Conservation (phyloP, 2,329 filamentous ascomycete species). For the Botrytis porri region DNA sequence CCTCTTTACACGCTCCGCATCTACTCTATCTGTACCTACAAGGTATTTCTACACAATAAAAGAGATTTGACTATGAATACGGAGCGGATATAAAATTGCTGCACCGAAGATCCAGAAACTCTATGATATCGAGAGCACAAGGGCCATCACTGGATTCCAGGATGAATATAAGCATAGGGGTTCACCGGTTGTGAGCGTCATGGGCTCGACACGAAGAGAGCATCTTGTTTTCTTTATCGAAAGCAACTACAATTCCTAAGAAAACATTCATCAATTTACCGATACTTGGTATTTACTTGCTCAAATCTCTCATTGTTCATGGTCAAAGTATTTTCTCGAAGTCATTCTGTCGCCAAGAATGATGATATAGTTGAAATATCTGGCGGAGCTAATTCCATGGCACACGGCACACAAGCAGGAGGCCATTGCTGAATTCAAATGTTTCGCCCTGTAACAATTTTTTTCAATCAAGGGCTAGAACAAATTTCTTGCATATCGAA, state of each 20-base stretch:
- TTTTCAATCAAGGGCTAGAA: background rate
- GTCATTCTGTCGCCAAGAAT: background rate
- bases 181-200: background rate
- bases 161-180: background rate
- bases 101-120: no score
- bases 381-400: background rate
- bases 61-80: background rate
- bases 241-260: background rate
- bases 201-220: background rate
- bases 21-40: background rate
- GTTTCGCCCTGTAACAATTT: background rate
- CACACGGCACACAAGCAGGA: background rate
- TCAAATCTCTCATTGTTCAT: background rate
- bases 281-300: background rate
- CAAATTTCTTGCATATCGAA: constrained; percentile 3
- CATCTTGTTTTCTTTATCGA: background rate
- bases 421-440: background rate
- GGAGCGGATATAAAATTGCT: background rate
- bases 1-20: background rate
- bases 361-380: background rate
- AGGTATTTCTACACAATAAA: background rate
- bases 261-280: background rate
- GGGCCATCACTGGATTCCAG: background rate
- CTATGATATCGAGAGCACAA: background rate
- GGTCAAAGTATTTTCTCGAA: background rate